Percentiles rank a stretch among this genome's conserved stretches.
Evolutionary conservation across 1,139 yeast species (phyloP).

Genomic region (Kodamaea ohmeri): DNA sequence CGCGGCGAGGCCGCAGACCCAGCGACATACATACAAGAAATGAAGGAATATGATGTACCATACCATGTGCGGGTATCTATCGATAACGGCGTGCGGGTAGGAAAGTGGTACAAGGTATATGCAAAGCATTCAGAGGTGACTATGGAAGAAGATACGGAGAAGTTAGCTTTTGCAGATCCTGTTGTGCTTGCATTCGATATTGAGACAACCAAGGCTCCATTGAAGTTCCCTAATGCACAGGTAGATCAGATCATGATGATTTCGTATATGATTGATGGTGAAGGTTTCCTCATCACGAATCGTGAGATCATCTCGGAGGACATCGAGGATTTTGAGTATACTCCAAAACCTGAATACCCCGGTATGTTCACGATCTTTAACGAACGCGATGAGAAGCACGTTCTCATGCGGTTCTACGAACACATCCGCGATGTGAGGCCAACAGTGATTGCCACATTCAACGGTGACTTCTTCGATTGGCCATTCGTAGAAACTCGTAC

Average conservation of each 20-base stretch:
- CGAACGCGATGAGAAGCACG: slow-evolving; percentile 78
- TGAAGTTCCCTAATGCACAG: slow-evolving; percentile 90
- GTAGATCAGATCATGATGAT: slow-evolving; percentile 99
- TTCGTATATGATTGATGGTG: slow-evolving; percentile 98
- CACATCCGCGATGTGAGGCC: slow-evolving; percentile 87
- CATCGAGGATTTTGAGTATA: slow-evolving; percentile 94
- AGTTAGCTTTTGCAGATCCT: slow-evolving; percentile 95
- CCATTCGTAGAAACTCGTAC: slow-evolving; percentile 94
- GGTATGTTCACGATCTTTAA: slow-evolving; percentile 89
- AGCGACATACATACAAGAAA: slow-evolving; percentile 66
- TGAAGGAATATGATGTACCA: slow-evolving; percentile 94
- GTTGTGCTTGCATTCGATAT: slow-evolving; percentile 96
- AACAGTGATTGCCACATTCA: slow-evolving; percentile 93
- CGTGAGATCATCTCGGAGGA: slow-evolving; percentile 92
- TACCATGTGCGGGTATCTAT: slow-evolving; percentile 94
- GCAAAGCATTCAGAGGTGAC: slow-evolving; percentile 56
- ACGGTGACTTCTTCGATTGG: slow-evolving; percentile 99
- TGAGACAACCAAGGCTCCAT: slow-evolving; percentile 95
- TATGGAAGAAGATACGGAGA: slow-evolving; percentile 63
- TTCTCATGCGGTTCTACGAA: slow-evolving; percentile 76
- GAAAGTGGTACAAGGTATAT: slow-evolving; percentile 90
- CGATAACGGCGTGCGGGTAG: slow-evolving; percentile 81
- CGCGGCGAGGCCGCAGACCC: slow-evolving; percentile 47
- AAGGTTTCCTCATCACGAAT: slow-evolving; percentile 90
- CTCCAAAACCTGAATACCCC: slow-evolving; percentile 95